Conservation (phyloP, 352 stramenopile species). For the Phytophthora constricta region DNA sequence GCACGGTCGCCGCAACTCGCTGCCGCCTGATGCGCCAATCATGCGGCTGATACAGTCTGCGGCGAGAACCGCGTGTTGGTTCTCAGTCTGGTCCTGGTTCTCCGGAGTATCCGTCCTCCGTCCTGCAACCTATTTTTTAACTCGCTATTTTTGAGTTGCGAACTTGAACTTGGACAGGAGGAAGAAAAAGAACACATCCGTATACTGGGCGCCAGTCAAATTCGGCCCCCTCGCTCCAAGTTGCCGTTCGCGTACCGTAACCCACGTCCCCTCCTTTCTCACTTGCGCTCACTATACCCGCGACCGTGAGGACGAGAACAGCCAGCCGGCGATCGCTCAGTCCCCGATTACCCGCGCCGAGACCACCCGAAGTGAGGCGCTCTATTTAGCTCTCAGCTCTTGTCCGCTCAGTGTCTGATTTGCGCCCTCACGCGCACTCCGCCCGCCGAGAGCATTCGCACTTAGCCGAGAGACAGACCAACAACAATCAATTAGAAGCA, state of each 20-base stretch:
- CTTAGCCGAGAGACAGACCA: slow-evolving; percentile 7
- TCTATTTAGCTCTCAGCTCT: too few species aligned
- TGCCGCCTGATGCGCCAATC: too few species aligned
- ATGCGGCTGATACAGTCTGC: too few species aligned
- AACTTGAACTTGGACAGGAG: slow-evolving; percentile 20
- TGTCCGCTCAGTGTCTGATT: slow-evolving; percentile 24
- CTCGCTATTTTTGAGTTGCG: not conserved
- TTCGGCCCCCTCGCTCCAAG: too few species aligned
- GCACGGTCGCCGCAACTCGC: not conserved
- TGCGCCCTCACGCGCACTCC: not conserved
- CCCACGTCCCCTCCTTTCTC: slow-evolving; percentile 5
- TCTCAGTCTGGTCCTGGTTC: too few species aligned
- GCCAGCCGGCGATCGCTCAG: not conserved
- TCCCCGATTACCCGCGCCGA: not conserved
- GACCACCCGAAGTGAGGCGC: too few species aligned
- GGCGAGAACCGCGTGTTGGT: too few species aligned
- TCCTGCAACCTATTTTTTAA: too few species aligned
- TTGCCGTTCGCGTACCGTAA: slow-evolving; percentile 13
- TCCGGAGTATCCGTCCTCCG: too few species aligned
- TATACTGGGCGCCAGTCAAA: slow-evolving; percentile 2
- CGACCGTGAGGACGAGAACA: slow-evolving; percentile 14
- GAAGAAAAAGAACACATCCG: slow-evolving; percentile 10
- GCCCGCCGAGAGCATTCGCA: slow-evolving; percentile 6
- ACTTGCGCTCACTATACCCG: slow-evolving; percentile 8
- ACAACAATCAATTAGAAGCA: slow-evolving; percentile 5